Evolutionary conservation across 257 asterid species (phyloP), one percentile per base, ranked within the genome.

Genomic region (Salvia miltiorrhiza): DNA sequence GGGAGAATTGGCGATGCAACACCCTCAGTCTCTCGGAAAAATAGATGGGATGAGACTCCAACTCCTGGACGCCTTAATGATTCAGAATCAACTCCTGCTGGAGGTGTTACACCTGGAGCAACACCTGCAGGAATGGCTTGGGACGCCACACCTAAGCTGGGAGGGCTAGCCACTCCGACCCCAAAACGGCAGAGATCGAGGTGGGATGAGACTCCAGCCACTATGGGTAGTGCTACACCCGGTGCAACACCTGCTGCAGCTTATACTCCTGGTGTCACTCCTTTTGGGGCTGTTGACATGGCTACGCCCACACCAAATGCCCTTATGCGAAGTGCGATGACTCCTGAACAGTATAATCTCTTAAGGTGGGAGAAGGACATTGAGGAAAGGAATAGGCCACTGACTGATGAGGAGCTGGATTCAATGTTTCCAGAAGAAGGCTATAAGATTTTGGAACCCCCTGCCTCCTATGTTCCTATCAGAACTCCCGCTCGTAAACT

Each of bases 121-220:
- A 90, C 97, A 2, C 97, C 97, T 54, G 84, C 96, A 50, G 97
- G 97, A 50, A 90, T 90, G 97, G 85, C 93, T 32, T 90, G 97
- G 97, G 97, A 90, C 79, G 86, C 97, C 28, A 90, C 97, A 0
- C 97, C 96, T 0, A 88, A 90, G 81, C 76, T 83, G 48, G 82
- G 87, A 65, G 97, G 94, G 44, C 35, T 86, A 76, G 95, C 90
- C 20, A 91, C 97, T 9, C 98, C 98, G 6, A 92, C 96, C 2
- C 97, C 97, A 1, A 89, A 92, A 80, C 79, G 93, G 67, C 97
- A 92, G 87, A 89, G 96, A 78, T 92, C 97, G 5, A 92, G 97
- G 80, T 92, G 97, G 97, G 97, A 92, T 64, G 97, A 92, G 77
- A 92, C 97, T 26, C 97, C 97, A 8, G 97, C 97, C 23, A 82